Conservation (phyloP, 768 basidiomycete genomes). For the Hypsizygus marmoreus region DNA sequence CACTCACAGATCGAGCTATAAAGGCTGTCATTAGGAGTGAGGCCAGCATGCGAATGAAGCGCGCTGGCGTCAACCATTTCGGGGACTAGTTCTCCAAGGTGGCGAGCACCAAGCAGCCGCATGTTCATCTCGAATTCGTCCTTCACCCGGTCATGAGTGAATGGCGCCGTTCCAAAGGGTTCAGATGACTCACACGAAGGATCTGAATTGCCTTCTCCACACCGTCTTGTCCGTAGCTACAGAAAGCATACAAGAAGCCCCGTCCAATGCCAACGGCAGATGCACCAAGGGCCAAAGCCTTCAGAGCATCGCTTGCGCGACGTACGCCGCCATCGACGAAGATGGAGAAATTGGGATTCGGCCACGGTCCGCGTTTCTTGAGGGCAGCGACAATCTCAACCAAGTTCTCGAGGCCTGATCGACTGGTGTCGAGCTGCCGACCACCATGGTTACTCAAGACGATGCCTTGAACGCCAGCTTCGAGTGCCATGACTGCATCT, state of each 20-base stretch:
- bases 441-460: slow-evolving; percentile 65
- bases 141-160: slow-evolving; percentile 50
- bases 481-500: slow-evolving; percentile 33
- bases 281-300: slow-evolving; percentile 79
- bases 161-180: neutral
- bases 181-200: slow-evolving; percentile 49
- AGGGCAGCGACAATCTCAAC: slow-evolving; percentile 67
- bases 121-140: slow-evolving; percentile 98
- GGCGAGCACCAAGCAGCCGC: slow-evolving; percentile 83
- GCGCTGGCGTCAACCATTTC: slow-evolving; percentile 79
- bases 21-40: slow-evolving; percentile 28
- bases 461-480: slow-evolving; percentile 37
- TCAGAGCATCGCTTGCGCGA: slow-evolving; percentile 80
- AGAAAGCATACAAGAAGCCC: slow-evolving; percentile 85
- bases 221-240: slow-evolving; percentile 85
- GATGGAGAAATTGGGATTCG: slow-evolving; percentile 70
- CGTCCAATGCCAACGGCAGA: slow-evolving; percentile 71
- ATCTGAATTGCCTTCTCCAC: slow-evolving; percentile 83
- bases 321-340: slow-evolving; percentile 80
- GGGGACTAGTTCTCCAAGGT: slow-evolving; percentile 74
- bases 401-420: slow-evolving; percentile 71
- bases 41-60: slow-evolving; percentile 27
- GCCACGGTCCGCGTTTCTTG: slow-evolving; percentile 51
- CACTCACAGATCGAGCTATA: slow-evolving; percentile 34
- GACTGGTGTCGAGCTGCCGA: slow-evolving; percentile 57